phyloP scores from a whole-genome alignment of 768 basidiomycete genomes.

The Panus rudis region DNA sequence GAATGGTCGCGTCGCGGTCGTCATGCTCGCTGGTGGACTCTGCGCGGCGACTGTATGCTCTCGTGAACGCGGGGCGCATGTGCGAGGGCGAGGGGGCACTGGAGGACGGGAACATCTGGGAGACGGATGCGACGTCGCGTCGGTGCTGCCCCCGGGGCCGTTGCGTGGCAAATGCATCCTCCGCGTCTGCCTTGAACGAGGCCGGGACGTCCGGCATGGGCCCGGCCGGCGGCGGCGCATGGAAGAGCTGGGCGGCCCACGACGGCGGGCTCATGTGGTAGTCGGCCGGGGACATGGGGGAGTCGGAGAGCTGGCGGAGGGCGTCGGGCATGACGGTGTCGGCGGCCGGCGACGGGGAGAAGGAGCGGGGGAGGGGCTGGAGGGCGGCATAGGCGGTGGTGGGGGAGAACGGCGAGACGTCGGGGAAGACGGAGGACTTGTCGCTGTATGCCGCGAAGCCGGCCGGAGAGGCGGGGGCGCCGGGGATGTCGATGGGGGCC shows the following conservation, averaged over 20 bases:
- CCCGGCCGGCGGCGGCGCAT: slow-evolving; percentile 36
- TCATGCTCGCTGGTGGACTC: slow-evolving; percentile 56
- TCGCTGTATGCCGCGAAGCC: slow-evolving; percentile 45
- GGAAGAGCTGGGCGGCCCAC: slow-evolving; percentile 68
- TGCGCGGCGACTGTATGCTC: slow-evolving; percentile 60
- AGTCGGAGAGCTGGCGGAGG: slow-evolving; percentile 12
- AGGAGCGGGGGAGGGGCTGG: slow-evolving; percentile 51
- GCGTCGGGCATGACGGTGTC: slow-evolving; percentile 19
- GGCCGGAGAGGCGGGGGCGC: slow-evolving; percentile 26
- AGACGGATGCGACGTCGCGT: slow-evolving; percentile 36
- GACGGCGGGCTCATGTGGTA: slow-evolving; percentile 44
- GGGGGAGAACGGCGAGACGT: slow-evolving; percentile 51
- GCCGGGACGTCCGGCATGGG: slow-evolving; percentile 9
- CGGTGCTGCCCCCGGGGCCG: slow-evolving; percentile 33
- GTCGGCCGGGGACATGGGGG: slow-evolving; percentile 44
- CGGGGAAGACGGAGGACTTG: slow-evolving; percentile 35
- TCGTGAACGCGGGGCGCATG: slow-evolving; percentile 39
- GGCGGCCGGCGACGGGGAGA: slow-evolving; percentile 43
- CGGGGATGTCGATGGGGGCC: slow-evolving; percentile 57
- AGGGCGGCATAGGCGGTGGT: slow-evolving; percentile 48
- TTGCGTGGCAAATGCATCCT: slow-evolving; percentile 36
- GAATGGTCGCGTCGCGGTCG: slow-evolving; percentile 70
- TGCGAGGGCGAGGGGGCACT: slow-evolving; percentile 60
- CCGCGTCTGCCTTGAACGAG: no score
- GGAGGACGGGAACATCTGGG: slow-evolving; percentile 59